phyloP scores from a whole-genome alignment of 2,329 filamentous ascomycete species.

The Cordyceps javanica region DNA sequence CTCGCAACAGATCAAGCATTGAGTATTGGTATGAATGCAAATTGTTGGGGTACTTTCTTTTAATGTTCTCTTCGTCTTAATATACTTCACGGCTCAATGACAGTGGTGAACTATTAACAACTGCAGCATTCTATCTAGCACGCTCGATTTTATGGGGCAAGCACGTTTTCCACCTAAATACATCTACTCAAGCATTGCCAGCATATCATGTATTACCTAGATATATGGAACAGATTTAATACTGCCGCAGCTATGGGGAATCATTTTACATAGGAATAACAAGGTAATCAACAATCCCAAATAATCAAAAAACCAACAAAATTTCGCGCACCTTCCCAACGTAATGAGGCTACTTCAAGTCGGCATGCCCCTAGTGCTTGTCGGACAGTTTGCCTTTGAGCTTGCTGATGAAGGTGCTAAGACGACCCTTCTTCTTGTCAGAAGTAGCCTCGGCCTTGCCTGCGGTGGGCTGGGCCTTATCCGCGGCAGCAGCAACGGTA shows the following conservation, averaged over 20 bases:
- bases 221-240: slow-evolving; percentile 25
- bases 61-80: no score
- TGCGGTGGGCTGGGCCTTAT: not conserved
- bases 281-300: slow-evolving; percentile 30
- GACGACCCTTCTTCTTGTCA: slow-evolving; percentile 49
- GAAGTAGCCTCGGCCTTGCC: not conserved
- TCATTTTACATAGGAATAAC: slow-evolving; percentile 30
- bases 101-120: not conserved
- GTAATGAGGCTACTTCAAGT: not conserved
- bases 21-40: no score
- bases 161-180: not conserved
- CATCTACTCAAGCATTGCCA: slow-evolving; percentile 5
- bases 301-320: slow-evolving; percentile 8
- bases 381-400: slow-evolving; percentile 41
- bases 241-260: slow-evolving; percentile 23
- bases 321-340: not conserved
- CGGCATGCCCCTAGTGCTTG: slow-evolving; percentile 19
- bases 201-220: slow-evolving; percentile 28
- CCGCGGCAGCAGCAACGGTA: slow-evolving; percentile 12
- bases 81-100: no score
- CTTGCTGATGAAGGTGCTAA: slow-evolving; percentile 58
- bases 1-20: not conserved
- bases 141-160: not conserved
- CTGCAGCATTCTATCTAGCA: not conserved
- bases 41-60: no score